Base-by-base conservation (phyloP, 345 rosid species). In the Euclidium syriacum region DNA sequence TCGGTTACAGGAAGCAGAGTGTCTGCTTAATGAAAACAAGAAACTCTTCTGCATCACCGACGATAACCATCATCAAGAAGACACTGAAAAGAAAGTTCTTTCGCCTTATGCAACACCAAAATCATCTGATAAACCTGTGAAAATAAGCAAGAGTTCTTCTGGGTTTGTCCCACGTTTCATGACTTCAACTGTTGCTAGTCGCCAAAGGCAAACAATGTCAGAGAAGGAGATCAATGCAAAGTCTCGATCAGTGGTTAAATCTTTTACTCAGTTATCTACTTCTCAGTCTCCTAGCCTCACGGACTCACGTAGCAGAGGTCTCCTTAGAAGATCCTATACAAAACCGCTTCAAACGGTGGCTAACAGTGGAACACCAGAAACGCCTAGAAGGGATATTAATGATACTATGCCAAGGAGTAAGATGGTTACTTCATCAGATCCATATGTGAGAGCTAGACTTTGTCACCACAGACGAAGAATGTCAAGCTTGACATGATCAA, bases 101-200 rank as follows among this genome's bases (percentile, higher is more conserved):
- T 61, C 77, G 47, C 15, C 58, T 53, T 43, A 49, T 33, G 40
- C 6, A 41, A 75, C 80, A 14, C 78, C 79, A 4, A 65, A 11
- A 61, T 17, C 71, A 52, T 50, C 76, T 35, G 76, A 72, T n/a
- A 77, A 72, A 51, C 43, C 57, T 29, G 58, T 52, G 1, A 80
- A 75, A 69, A 61, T 68, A 65, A 71, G 14, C 10, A 46, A 16
- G 40, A 54, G 58, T 38, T 48, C 48, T 38, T 48, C 48, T 6
- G 63, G 75, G 24, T 65, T 65, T 39, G 46, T 74, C 19, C 96
- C 98, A 20, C 83, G 91, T 39, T 91, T 88, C 78, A 91, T 91
- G 98, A 66, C 79, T 11, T 79, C 98, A 3, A 91, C 96, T 6
- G 95, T 42, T 3, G 86, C 98, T n/a, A 91, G 98, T 72, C 86